Percentiles rank a stretch among this genome's conserved stretches.
phyloP scores from a whole-genome alignment of 257 asterid species.

The Prunella vulgaris region DNA sequence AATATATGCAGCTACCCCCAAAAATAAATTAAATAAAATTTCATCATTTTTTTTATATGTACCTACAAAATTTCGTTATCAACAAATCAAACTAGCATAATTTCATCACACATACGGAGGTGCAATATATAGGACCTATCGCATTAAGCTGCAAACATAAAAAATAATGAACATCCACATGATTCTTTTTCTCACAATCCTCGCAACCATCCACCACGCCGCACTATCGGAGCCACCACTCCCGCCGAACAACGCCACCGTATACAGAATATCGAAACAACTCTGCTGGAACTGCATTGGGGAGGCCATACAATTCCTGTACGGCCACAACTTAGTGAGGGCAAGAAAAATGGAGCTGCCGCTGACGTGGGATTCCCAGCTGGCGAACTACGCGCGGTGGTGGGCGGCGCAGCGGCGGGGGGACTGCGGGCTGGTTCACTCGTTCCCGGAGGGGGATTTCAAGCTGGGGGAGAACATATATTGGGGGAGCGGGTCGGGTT shows the following conservation, averaged over 20 bases:
- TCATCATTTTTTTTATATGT: neutral
- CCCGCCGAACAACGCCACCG: conserved; percentile 37
- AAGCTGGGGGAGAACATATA: conserved; percentile 66
- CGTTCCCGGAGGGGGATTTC: conserved; percentile 59
- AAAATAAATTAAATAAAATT: neutral
- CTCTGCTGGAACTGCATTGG: conserved; percentile 55
- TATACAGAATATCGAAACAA: conserved; percentile 42
- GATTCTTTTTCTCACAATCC: conserved; percentile 14
- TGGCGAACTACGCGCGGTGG: conserved; percentile 53
- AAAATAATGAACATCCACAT: neutral
- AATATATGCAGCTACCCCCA: neutral
- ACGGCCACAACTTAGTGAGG: conserved; percentile 59
- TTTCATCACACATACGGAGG: neutral
- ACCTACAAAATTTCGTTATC: neutral
- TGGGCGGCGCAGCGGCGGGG: conserved; percentile 60
- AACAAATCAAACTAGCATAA: neutral
- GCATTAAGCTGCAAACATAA: neutral
- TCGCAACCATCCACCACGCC: conserved; percentile 8
- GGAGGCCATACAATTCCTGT: conserved; percentile 55
- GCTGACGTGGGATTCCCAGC: conserved; percentile 52
- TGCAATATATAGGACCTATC: neutral
- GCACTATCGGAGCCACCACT: neutral
- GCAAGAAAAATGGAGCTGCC: conserved; percentile 58
- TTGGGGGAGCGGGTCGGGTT: conserved; percentile 66
- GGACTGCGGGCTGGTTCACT: conserved; percentile 48